Percentiles rank a stretch among this genome's conserved stretches.
Conservation (phyloP, 1,139 yeast genomes). For the Yamadazyma sp. region DNA sequence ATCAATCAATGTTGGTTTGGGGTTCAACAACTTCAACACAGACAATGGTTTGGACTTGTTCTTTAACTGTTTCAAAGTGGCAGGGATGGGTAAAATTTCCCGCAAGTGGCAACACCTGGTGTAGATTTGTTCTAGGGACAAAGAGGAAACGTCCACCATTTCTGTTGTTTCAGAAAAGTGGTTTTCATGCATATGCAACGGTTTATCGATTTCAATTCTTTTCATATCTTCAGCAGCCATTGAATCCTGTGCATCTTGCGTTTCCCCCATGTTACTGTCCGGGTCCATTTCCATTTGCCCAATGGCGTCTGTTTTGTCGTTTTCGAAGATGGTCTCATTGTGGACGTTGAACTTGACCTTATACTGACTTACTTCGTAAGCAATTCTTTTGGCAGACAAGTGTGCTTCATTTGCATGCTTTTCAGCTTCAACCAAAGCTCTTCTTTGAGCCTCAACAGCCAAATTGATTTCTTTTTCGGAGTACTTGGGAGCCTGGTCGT, state of each 20-base stretch:
- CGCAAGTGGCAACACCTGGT: constrained; percentile 92
- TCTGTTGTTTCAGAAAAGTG: constrained; percentile 42
- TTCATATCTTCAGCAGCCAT: constrained; percentile 12
- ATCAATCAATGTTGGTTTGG: constrained; percentile 89
- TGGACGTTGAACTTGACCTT: constrained; percentile 16
- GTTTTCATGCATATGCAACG: constrained; percentile 67
- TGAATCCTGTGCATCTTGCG: background rate
- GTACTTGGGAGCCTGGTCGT: constrained; percentile 31
- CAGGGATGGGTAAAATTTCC: constrained; percentile 91
- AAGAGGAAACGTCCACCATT: constrained; percentile 15
- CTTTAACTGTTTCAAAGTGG: constrained; percentile 80
- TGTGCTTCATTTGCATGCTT: constrained; percentile 79
- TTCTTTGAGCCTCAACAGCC: constrained; percentile 59
- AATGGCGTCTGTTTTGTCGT: constrained; percentile 17
- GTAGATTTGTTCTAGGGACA: constrained; percentile 71
- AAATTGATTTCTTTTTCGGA: constrained; percentile 51
- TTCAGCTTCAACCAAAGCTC: constrained; percentile 59
- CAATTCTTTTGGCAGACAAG: constrained; percentile 64
- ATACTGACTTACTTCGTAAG: constrained; percentile 56
- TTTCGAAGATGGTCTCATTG: constrained; percentile 13
- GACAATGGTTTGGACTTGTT: constrained; percentile 74
- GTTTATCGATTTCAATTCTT: constrained; percentile 48
- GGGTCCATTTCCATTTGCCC: constrained; percentile 16
- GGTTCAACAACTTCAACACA: constrained; percentile 77
- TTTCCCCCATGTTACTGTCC: constrained; percentile 11